A percentile compares a stretch with the other conserved stretches of the same genome.
These are phyloP conservation scores for Penium margaritaceum DNA, from an alignment of 139 green algal genomes.

Conservation along the genomic window DNA sequence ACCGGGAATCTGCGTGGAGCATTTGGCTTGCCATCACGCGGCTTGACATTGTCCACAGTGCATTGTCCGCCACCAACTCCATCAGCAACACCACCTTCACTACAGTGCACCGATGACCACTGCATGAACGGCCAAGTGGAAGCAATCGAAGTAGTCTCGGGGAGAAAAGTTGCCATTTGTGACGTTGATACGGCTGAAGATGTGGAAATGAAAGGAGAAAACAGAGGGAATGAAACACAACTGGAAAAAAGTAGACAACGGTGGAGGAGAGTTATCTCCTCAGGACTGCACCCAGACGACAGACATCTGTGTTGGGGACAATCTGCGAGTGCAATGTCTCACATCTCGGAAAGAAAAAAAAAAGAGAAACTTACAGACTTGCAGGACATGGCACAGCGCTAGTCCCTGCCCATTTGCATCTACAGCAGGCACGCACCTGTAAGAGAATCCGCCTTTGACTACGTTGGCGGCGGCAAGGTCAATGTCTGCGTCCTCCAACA, in stretches of 20 bases:
- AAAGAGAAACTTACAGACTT: not conserved
- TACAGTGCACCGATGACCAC: constrained; percentile 82
- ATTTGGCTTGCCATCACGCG: no score
- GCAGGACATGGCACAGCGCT: not conserved
- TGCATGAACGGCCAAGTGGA: no score
- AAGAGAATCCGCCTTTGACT: constrained; percentile 85
- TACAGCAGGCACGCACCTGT: constrained; percentile 49
- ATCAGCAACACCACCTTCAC: constrained; percentile 76
- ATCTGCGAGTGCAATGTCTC: no score
- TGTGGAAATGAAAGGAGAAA: no score
- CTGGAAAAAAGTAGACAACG: not conserved
- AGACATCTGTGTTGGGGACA: no score
- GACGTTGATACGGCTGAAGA: no score
- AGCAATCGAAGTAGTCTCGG: no score
- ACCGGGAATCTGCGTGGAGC: no score
- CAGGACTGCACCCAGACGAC: no score
- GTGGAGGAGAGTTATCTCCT: not conserved
- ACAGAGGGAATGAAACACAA: no score
- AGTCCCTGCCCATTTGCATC: not conserved
- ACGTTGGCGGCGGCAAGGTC: constrained; percentile 77
- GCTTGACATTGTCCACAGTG: constrained; percentile 54
- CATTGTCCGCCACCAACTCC: constrained; percentile 67
- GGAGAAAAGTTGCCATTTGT: no score
- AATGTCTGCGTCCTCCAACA: constrained; percentile 78
- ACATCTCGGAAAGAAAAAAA: constrained; percentile 1